phyloP scores from a whole-genome alignment of 2,329 filamentous ascomycete genomes.

The Penicillium nordicum region DNA sequence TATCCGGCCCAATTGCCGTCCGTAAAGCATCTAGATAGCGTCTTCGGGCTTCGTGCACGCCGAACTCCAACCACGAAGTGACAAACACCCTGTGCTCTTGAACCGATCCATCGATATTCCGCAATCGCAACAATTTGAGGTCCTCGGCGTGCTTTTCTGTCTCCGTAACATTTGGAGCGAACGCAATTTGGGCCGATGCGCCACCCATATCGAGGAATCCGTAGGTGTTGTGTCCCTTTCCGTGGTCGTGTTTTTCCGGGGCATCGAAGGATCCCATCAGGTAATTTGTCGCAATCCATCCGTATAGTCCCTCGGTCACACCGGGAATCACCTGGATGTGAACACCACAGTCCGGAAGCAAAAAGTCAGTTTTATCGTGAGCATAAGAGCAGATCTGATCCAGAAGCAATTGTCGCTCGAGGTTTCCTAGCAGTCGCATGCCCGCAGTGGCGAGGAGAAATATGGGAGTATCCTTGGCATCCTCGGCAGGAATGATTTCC shows the following conservation, averaged over 20 bases:
- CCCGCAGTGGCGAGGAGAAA: conserved; percentile 95
- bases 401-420: conserved; percentile 70
- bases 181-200: conserved; percentile 95
- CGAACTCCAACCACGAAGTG: conserved; percentile 94
- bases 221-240: conserved; percentile 88
- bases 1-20: conserved; percentile 59
- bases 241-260: conserved; percentile 70
- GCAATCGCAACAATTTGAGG: conserved; percentile 77
- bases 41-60: conserved; percentile 86
- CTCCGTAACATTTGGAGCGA: conserved; percentile 90
- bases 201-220: conserved; percentile 98
- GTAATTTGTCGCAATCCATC: conserved; percentile 97
- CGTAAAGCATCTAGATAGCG: conserved; percentile 78
- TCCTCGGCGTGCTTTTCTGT: conserved; percentile 85
- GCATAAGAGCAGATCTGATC: conserved; percentile 80
- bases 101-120: conserved; percentile 73
- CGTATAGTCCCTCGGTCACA: conserved; percentile 92
- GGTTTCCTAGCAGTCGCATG: conserved; percentile 76
- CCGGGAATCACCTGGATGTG: conserved; percentile 94
- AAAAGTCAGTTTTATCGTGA: conserved; percentile 70
- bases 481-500: conserved; percentile 69
- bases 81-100: conserved; percentile 89
- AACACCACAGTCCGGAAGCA: conserved; percentile 80
- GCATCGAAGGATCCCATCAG: conserved; percentile 84
- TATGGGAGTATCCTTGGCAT: conserved; percentile 79